Percentiles rank a stretch among this genome's conserved stretches.
These are phyloP conservation scores for Diospyros lotus DNA, from an alignment of 148 eudicot species.

Conservation along the genomic window DNA sequence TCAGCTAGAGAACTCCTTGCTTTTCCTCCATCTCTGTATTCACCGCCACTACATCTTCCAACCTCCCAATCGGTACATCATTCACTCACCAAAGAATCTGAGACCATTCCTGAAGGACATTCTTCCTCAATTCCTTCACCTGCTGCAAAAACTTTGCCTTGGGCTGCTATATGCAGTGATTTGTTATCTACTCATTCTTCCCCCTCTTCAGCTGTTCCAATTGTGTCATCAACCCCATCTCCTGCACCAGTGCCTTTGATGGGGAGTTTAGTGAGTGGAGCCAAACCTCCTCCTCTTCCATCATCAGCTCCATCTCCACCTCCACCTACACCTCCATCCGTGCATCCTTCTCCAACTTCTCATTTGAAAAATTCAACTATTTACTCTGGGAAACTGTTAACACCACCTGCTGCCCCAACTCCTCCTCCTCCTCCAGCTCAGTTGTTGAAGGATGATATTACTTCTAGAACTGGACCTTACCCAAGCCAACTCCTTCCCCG, in stretches of 20 bases:
- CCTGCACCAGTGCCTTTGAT: conserved; percentile 4
- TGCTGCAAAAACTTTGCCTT: conserved; percentile 3
- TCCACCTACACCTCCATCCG: conserved; percentile 6
- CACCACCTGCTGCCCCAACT: background rate
- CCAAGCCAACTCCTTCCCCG: conserved; percentile 25
- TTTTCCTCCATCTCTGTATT: conserved; percentile 18
- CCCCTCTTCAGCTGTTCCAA: conserved; percentile 3
- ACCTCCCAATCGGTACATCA: conserved; percentile 2
- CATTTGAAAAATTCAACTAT: background rate
- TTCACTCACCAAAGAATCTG: background rate
- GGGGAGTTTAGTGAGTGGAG: conserved; percentile 4
- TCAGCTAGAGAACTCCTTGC: conserved; percentile 10
- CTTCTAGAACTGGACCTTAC: conserved; percentile 9
- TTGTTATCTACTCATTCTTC: conserved; percentile 7
- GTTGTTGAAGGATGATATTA: conserved; percentile 16
- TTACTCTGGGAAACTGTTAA: background rate
- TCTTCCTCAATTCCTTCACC: conserved; percentile 5
- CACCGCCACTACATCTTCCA: conserved; percentile 11
- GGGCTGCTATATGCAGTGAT: background rate
- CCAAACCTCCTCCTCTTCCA: background rate
- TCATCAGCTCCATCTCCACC: background rate
- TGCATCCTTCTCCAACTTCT: background rate
- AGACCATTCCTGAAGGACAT: conserved; percentile 1
- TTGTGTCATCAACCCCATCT: conserved; percentile 16
- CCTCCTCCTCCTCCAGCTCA: conserved; percentile 15